phyloP scores from a whole-genome alignment of 768 basidiomycete species.

The Trametes cingulata region DNA sequence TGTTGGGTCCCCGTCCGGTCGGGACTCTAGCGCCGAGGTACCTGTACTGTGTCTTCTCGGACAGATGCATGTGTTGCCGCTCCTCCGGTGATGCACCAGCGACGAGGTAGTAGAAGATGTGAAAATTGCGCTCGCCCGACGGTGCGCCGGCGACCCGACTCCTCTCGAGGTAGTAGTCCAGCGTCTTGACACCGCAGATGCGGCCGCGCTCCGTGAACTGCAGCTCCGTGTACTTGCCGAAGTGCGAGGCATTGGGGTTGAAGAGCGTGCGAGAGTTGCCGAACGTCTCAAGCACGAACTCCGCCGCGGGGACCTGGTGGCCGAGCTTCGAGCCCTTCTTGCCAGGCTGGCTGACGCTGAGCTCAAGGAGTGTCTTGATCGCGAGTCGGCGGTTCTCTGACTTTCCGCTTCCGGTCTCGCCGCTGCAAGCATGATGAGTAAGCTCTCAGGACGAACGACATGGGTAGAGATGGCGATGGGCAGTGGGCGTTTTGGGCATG shows the following conservation, averaged over 20 bases:
- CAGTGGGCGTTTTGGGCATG: background rate
- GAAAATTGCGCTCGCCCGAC: slow-evolving; percentile 94
- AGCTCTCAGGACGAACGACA: background rate
- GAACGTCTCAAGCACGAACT: slow-evolving; percentile 95
- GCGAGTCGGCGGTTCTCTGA: slow-evolving; percentile 88
- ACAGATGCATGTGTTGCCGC: slow-evolving; percentile 80
- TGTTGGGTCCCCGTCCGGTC: slow-evolving; percentile 34
- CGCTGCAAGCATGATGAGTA: slow-evolving; percentile 46
- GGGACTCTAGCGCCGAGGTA: slow-evolving; percentile 67
- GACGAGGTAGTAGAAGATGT: slow-evolving; percentile 96
- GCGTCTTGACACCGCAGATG: slow-evolving; percentile 86
- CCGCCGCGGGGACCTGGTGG: slow-evolving; percentile 84
- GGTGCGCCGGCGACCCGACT: slow-evolving; percentile 86
- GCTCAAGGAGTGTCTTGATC: slow-evolving; percentile 89
- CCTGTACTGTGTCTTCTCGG: slow-evolving; percentile 79
- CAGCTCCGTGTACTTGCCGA: slow-evolving; percentile 97
- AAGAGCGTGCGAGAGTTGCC: slow-evolving; percentile 90
- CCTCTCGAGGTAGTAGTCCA: slow-evolving; percentile 95
- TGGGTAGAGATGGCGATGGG: background rate
- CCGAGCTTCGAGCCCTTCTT: slow-evolving; percentile 94
- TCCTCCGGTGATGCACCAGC: slow-evolving; percentile 90
- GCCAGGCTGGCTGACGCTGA: slow-evolving; percentile 83
- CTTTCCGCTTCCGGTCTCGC: slow-evolving; percentile 92
- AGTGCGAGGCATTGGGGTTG: slow-evolving; percentile 94
- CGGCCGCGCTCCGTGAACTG: slow-evolving; percentile 94